Evolutionary conservation across 148 eudicot species (phyloP), one percentile per base, ranked within the genome.

Genomic region (Rhododendron vialii): DNA sequence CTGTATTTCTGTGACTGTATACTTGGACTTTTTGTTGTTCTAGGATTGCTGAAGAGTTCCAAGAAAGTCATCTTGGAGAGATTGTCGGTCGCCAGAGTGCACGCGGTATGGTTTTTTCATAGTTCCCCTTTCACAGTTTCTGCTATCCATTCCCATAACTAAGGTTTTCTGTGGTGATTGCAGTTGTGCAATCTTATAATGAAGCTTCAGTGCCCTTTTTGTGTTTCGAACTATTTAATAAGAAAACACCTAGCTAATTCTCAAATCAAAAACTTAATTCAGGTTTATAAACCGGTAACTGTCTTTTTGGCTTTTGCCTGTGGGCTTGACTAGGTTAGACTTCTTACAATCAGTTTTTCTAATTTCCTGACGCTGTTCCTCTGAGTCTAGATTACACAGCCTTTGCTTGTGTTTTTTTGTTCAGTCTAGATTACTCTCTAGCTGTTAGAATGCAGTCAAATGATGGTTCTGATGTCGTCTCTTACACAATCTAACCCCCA

Each of bases 21-120:
- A 26, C 15, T 36, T 33, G 50, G 7, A 26, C 15, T 2, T 8
- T 75, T 57, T 84, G 13, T 33, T 82, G 14, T 43, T 92, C 78
- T 88, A 97, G 99, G 99, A 51, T 91, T 95, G 87, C 90, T 97
- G 87, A 94, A 94, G 92, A 92, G 91, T 81, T 93, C 95, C 74
- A 89, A 91, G 93, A 92, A 91, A 45, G 85, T 85, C 85, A 92
- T 95, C 50, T 26, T 89, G 85, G 87, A 89, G 83, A 87, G 88
- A 85, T 84, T 91, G 82, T 85, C 86, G 26, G 77, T 24, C 79
- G 92, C 91, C 55, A 87, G 90, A 86, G 82, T 91, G 84, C 88
- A 89, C 88, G 87, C 93, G 93, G 98, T 96, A 93, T 73, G 41
- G 77, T 77, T 80, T 85, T 85, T 80, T 78, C 43, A 18, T 22